These are phyloP conservation scores for Dictyophora rubrovolvata DNA, from an alignment of 768 basidiomycete species.

Conservation along the genomic window DNA sequence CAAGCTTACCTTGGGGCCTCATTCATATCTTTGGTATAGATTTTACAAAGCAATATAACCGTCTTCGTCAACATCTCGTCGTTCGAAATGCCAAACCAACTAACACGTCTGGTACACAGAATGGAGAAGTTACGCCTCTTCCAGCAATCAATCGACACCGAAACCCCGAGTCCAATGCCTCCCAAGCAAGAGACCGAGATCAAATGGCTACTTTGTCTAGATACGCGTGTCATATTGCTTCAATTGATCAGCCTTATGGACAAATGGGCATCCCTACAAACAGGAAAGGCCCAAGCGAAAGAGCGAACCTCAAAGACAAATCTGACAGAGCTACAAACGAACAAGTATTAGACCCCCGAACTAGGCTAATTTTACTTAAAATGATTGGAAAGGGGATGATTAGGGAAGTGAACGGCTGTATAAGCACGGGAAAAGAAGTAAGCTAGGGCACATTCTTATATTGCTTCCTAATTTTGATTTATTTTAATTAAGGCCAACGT, in stretches of 20 bases:
- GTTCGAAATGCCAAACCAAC: slow-evolving; percentile 50
- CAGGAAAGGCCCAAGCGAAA: slow-evolving; percentile 82
- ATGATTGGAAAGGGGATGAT: slow-evolving; percentile 89
- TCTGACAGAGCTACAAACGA: slow-evolving; percentile 94
- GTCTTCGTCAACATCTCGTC: slow-evolving; percentile 83
- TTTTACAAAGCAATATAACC: slow-evolving; percentile 98
- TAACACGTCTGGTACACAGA: not conserved
- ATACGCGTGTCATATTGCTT: slow-evolving; percentile 63
- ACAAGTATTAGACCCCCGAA: slow-evolving; percentile 95
- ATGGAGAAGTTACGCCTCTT: slow-evolving; percentile 39
- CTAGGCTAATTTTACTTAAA: slow-evolving; percentile 87
- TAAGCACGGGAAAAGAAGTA: slow-evolving; percentile 97
- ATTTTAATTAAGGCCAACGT: slow-evolving; percentile 73
- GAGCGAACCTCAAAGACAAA: slow-evolving; percentile 89
- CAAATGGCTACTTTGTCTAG: slow-evolving; percentile 69
- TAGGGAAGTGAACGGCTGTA: slow-evolving; percentile 87
- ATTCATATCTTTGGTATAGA: slow-evolving; percentile 36
- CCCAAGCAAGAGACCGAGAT: slow-evolving; percentile 47
- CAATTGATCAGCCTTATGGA: slow-evolving; percentile 65
- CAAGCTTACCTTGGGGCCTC: not conserved
- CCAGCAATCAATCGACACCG: slow-evolving; percentile 67
- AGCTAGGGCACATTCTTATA: slow-evolving; percentile 13
- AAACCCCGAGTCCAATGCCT: slow-evolving; percentile 18
- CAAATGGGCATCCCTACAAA: slow-evolving; percentile 68
- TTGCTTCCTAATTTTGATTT: not conserved